A percentile compares a stretch with the other conserved stretches of the same genome.
Conservation (phyloP, 306 rosid species). For the Lathyrus oleraceus region DNA sequence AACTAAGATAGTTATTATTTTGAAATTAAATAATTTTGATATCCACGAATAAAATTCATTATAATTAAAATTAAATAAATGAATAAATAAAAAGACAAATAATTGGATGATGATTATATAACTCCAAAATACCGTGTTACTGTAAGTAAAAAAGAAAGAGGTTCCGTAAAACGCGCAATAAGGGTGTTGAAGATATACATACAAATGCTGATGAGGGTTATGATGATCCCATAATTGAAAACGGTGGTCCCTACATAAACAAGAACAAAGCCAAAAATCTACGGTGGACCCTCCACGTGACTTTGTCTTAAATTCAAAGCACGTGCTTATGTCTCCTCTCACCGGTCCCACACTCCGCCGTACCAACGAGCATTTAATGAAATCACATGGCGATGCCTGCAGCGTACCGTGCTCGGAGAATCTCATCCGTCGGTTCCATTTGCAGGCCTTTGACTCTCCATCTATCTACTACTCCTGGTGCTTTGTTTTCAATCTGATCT, state of each 20-base stretch:
- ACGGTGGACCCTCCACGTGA: conserved; percentile 46
- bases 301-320: conserved; percentile 36
- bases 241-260: conserved; percentile 35
- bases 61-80: too few species aligned
- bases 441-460: conserved; percentile 31
- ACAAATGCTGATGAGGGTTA: conserved; percentile 34
- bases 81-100: too few species aligned
- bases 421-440: conserved; percentile 35
- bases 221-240: conserved; percentile 52
- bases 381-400: conserved; percentile 42
- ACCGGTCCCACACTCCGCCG: conserved; percentile 38
- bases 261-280: conserved; percentile 3
- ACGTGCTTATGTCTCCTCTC: conserved; percentile 46
- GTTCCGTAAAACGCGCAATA: conserved; percentile 39
- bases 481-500: background rate
- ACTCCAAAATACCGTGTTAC: too few species aligned
- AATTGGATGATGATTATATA: too few species aligned
- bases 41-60: too few species aligned
- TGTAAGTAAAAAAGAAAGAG: background rate
- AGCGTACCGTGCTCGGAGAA: conserved; percentile 32
- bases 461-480: background rate
- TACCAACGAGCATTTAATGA: conserved; percentile 41
- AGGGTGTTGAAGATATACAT: conserved; percentile 29
- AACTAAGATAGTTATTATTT: too few species aligned
- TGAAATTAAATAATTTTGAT: too few species aligned